A percentile compares a stretch with the other conserved stretches of the same genome.
Evolutionary conservation across 1,284 basidiomycete species (phyloP).

Genomic region (Pseudozyma hubeiensis): DNA sequence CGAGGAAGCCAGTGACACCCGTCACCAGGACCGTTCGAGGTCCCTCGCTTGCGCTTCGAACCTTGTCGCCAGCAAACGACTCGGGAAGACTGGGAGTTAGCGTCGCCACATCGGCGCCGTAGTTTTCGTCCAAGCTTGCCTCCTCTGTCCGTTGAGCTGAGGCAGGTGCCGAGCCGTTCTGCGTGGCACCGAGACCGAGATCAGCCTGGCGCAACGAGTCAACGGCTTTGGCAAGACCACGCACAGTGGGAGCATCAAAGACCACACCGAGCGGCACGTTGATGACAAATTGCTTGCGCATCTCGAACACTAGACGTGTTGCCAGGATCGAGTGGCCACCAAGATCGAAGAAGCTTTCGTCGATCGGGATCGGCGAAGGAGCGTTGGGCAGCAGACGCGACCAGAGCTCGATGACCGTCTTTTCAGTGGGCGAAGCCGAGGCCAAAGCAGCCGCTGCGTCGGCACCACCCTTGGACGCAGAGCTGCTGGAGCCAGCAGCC

Average conservation of each 20-base stretch:
- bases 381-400: slow-evolving; percentile 82
- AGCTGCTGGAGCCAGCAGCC: slow-evolving; percentile 52
- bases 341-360: slow-evolving; percentile 98
- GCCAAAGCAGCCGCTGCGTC: slow-evolving; percentile 28
- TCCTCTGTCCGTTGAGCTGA: slow-evolving; percentile 56
- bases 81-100: slow-evolving; percentile 72
- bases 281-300: slow-evolving; percentile 90
- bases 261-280: slow-evolving; percentile 92
- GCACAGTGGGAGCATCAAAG: slow-evolving; percentile 90
- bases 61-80: slow-evolving; percentile 47
- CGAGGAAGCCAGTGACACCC: slow-evolving; percentile 96
- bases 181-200: slow-evolving; percentile 77
- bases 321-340: slow-evolving; percentile 99
- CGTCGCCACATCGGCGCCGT: slow-evolving; percentile 81
- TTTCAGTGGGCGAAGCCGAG: slow-evolving; percentile 78
- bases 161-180: slow-evolving; percentile 12
- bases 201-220: slow-evolving; percentile 83
- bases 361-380: slow-evolving; percentile 81
- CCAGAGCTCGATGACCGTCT: slow-evolving; percentile 83
- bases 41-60: slow-evolving; percentile 19
- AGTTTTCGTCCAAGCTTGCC: slow-evolving; percentile 71
- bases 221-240: slow-evolving; percentile 81
- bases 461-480: slow-evolving; percentile 19
- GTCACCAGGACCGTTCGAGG: slow-evolving; percentile 87
- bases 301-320: slow-evolving; percentile 94